These are phyloP conservation scores for Mesembryanthemum crystallinum DNA, from an alignment of 148 eudicot genomes.

Conservation along the genomic window DNA sequence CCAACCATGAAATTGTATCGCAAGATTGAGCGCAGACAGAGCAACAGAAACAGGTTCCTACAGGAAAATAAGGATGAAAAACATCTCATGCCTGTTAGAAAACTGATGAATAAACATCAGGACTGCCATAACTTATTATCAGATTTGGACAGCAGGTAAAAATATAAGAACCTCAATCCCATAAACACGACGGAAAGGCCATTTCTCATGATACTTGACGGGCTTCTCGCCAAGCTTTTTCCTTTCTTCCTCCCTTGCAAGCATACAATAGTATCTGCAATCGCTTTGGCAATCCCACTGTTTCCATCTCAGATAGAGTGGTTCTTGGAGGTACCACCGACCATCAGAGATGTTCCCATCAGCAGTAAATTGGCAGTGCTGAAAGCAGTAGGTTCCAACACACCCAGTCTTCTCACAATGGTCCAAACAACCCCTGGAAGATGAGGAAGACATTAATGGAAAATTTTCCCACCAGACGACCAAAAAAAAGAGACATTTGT, in stretches of 20 bases:
- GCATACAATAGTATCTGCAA: conserved; percentile 87
- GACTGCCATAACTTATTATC: not conserved
- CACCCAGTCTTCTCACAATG: conserved; percentile 89
- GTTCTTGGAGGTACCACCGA: conserved; percentile 93
- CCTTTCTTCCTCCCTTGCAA: conserved; percentile 79
- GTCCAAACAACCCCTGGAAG: conserved; percentile 65
- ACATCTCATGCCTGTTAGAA: not conserved
- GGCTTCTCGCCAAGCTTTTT: conserved; percentile 62
- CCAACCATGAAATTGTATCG: conserved; percentile 96
- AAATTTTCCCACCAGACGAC: not conserved
- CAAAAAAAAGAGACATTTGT: not conserved
- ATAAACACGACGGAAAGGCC: conserved; percentile 81
- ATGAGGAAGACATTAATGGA: not conserved
- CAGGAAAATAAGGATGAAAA: not conserved
- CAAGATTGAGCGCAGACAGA: conserved; percentile 83
- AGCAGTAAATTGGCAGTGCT: conserved; percentile 73
- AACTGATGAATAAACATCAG: not conserved
- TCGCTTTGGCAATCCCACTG: conserved; percentile 89
- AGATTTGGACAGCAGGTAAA: not conserved
- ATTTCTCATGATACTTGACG: conserved; percentile 85
- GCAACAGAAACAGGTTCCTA: conserved; percentile 98
- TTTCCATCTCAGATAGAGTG: conserved; percentile 88
- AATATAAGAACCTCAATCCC: conserved; percentile 70
- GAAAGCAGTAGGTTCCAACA: conserved; percentile 68
- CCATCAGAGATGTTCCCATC: conserved; percentile 63